These are phyloP conservation scores for Claviceps africana DNA, from an alignment of 2,329 filamentous ascomycete species.

Conservation along the genomic window DNA sequence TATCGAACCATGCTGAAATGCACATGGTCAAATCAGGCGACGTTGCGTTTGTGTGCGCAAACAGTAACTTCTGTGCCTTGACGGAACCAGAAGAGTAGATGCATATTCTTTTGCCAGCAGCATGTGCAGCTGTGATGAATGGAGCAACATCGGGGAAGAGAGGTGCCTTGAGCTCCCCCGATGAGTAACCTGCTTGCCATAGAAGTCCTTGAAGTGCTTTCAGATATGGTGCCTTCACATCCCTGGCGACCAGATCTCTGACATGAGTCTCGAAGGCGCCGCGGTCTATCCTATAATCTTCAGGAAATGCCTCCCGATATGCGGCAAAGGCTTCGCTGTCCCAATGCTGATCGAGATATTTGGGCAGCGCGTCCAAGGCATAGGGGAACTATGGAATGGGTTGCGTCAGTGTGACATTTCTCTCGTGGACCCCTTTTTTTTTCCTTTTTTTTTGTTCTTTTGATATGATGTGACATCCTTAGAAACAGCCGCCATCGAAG, in stretches of 20 bases:
- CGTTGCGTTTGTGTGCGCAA: slow-evolving; percentile 48
- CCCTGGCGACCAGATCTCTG: slow-evolving; percentile 52
- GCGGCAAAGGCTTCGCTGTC: slow-evolving; percentile 45
- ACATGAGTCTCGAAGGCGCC: slow-evolving; percentile 52
- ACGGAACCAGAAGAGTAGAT: slow-evolving; percentile 78
- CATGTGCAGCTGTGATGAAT: slow-evolving; percentile 45
- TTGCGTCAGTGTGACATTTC: neutral
- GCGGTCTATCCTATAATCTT: slow-evolving; percentile 44
- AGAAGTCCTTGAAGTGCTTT: slow-evolving; percentile 70
- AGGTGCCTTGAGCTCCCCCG: slow-evolving; percentile 54
- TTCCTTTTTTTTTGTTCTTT: no score
- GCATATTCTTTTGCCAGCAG: slow-evolving; percentile 42
- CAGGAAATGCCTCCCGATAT: slow-evolving; percentile 59
- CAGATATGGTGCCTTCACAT: slow-evolving; percentile 63
- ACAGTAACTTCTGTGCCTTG: slow-evolving; percentile 66
- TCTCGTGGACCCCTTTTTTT: neutral
- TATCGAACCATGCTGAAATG: slow-evolving; percentile 62
- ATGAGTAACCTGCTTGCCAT: slow-evolving; percentile 61
- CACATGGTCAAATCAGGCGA: slow-evolving; percentile 44
- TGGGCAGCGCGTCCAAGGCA: slow-evolving; percentile 51
- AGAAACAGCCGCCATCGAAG: neutral
- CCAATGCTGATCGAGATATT: slow-evolving; percentile 53
- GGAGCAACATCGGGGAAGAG: slow-evolving; percentile 63
- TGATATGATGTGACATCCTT: neutral
- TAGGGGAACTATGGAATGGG: slow-evolving; percentile 53